Evolutionary conservation across 345 rosid species (phyloP).

Genomic region (Moricandia arvensis): DNA sequence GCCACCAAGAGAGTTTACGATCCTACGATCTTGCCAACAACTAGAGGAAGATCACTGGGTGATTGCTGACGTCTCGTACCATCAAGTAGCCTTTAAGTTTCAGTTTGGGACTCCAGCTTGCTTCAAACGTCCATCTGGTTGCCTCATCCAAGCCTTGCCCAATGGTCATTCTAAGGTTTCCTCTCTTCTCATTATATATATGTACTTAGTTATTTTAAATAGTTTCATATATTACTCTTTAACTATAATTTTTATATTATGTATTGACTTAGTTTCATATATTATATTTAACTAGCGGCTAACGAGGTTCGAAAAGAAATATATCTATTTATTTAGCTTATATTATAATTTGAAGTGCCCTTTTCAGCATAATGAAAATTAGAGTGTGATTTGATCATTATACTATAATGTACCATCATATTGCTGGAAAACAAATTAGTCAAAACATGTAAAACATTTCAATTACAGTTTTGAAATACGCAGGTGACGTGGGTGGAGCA

Average conservation of each 20-base stretch:
- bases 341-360: not conserved
- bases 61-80: constrained; percentile 60
- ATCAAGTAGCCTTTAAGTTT: constrained; percentile 22
- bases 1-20: constrained; percentile 57
- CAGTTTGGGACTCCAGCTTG: constrained; percentile 14
- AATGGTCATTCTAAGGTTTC: constrained; percentile 56
- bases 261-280: not conserved
- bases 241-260: not conserved
- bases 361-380: not conserved
- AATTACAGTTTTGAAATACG: not conserved
- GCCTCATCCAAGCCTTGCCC: constrained; percentile 63
- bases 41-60: constrained; percentile 56
- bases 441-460: not conserved
- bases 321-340: not conserved
- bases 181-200: not conserved
- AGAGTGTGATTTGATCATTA: not conserved
- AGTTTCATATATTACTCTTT: too few relatives aligned
- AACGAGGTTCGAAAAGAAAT: not conserved
- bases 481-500: constrained; percentile 93
- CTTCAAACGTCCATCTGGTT: constrained; percentile 83
- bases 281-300: not conserved
- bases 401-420: not conserved
- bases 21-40: constrained; percentile 64
- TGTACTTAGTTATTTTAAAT: too few relatives aligned
- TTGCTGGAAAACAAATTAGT: not conserved